A percentile compares a stretch with the other conserved stretches of the same genome.
These are phyloP conservation scores for Pseudocercospora fuligena DNA, from an alignment of 2,329 filamentous ascomycete species.

Conservation along the genomic window DNA sequence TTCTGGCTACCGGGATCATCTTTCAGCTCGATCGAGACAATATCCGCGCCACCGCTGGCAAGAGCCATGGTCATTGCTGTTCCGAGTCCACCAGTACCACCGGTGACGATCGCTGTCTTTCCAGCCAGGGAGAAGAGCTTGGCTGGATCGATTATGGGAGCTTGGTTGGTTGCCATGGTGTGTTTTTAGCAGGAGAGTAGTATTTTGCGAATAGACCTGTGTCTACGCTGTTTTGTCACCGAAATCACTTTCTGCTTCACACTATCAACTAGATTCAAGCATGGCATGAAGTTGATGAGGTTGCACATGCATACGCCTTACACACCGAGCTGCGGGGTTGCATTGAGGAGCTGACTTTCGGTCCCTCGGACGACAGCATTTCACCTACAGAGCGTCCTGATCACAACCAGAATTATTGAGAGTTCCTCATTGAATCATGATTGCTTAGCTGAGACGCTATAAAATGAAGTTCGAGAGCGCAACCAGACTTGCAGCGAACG, in stretches of 20 bases:
- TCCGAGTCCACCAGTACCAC: constrained; percentile 30
- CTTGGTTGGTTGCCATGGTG: constrained; percentile 12
- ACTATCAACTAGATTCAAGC: background rate
- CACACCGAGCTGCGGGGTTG: constrained; percentile 2
- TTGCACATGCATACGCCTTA: background rate
- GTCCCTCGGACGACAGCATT: background rate
- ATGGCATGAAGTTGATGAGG: background rate
- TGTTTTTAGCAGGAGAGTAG: background rate
- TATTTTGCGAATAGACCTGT: background rate
- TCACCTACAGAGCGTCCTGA: background rate
- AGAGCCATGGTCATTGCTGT: constrained; percentile 44
- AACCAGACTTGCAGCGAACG: no score
- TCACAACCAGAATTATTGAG: no score
- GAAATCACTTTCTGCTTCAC: background rate
- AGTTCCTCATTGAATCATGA: no score
- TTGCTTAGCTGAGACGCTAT: no score
- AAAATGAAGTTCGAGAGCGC: no score
- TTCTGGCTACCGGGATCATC: constrained; percentile 22
- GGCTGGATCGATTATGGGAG: constrained; percentile 24
- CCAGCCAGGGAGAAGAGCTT: constrained; percentile 29
- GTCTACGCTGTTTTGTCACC: background rate
- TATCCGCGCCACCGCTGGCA: constrained; percentile 30
- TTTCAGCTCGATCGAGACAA: constrained; percentile 39
- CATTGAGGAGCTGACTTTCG: background rate
- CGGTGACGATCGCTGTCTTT: constrained; percentile 32